These are phyloP conservation scores for Coleophoma crateriformis DNA, from an alignment of 2,329 filamentous ascomycete species.

Conservation along the genomic window DNA sequence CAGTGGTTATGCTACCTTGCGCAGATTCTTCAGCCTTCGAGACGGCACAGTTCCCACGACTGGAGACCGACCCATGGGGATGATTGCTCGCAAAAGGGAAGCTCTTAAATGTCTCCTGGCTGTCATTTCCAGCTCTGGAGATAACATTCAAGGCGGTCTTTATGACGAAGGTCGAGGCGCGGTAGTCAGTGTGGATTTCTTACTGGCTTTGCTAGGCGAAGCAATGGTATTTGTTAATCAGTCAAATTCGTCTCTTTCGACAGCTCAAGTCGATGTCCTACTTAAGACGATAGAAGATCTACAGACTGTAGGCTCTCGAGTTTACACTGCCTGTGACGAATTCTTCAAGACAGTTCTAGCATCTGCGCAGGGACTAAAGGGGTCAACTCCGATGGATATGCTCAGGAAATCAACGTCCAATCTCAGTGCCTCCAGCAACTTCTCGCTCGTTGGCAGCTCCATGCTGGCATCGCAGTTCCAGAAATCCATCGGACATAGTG, in stretches of 20 bases:
- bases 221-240: slow-evolving; percentile 70
- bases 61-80: slow-evolving; percentile 31
- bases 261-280: slow-evolving; percentile 68
- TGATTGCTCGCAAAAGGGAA: slow-evolving; percentile 58
- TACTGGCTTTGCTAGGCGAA: slow-evolving; percentile 80
- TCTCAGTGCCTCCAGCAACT: slow-evolving; percentile 51
- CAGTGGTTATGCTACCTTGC: slow-evolving; percentile 86
- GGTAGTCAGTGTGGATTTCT: slow-evolving; percentile 82
- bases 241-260: slow-evolving; percentile 54
- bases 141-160: slow-evolving; percentile 86
- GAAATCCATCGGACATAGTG: slow-evolving; percentile 52
- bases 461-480: slow-evolving; percentile 61
- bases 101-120: slow-evolving; percentile 71
- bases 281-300: slow-evolving; percentile 77
- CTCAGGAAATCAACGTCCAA: slow-evolving; percentile 57
- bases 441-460: slow-evolving; percentile 62
- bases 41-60: slow-evolving; percentile 52
- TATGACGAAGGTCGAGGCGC: slow-evolving; percentile 77
- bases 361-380: slow-evolving; percentile 59
- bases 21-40: slow-evolving; percentile 84
- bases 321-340: slow-evolving; percentile 70
- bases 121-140: slow-evolving; percentile 80
- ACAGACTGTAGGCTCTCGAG: slow-evolving; percentile 66
- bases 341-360: slow-evolving; percentile 71
- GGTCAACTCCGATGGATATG: slow-evolving; percentile 59